Base-by-base conservation (phyloP, 2,329 filamentous ascomycete genomes). In the Venturia pyrina region DNA sequence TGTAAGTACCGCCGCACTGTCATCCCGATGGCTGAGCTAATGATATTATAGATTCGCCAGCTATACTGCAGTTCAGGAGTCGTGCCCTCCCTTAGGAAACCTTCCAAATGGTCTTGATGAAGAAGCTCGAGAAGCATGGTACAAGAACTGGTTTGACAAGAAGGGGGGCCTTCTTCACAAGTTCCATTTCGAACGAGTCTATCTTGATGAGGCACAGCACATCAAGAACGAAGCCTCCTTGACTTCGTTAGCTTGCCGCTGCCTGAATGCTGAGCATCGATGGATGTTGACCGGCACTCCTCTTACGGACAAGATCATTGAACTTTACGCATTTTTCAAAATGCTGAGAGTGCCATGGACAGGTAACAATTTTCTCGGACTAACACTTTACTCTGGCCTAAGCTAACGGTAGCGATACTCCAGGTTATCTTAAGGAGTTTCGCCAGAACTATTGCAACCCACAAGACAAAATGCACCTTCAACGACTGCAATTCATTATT, bases 161-260 rank as follows among this genome's bases (percentile, higher is more conserved):
- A 53, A 53, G 17, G 6, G 46, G 1, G 62, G 62, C 11, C 43
- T 63, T 6, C 62, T 63, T n/a, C 62, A 63, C 62, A 15, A 40
- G 19, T 11, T 32, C 11, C 62, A 37, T 46, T 63, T 53, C 17
- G 19, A 53, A 17, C 6, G 62, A 6, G 17, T 63, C 15, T 7
- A 28, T 13, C 15, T 87, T 0, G 85, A 87, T 60, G 85, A 87
- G 69, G 83, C 80, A 0, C 83, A 86, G 62, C 69, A 69, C 0
- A 84, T 87, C 67, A 86, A 85, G 67, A 85, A 84, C 41, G 73
- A 77, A 5, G 64, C 65, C 0, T 70, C 72, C 0, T 71, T 73
- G 5, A 82, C 78, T 0, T 79, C 76, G 0, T 70, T 80, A 41
- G 80, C 81, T 5, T 82, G 79, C 67, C 76, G n/a, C 77, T 2